Base-by-base conservation (phyloP, 148 eudicot genomes). In the Talinum fruticosum region DNA sequence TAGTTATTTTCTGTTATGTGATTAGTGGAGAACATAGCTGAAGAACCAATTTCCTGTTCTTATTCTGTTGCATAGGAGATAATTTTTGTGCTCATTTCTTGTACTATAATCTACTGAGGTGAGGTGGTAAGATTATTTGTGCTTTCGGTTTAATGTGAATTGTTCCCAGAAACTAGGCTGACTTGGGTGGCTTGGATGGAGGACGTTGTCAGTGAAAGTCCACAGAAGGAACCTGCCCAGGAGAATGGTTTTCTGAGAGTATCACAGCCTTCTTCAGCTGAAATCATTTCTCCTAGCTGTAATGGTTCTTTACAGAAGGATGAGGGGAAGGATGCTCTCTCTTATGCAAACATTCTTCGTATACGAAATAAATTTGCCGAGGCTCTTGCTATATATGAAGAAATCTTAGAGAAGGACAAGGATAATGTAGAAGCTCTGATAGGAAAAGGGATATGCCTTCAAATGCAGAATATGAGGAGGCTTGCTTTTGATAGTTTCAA, bases 401-500 rank as follows among this genome's bases (percentile, higher is more conserved):
- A 86, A 73, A 79, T 96, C 57, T 67, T 93, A 86, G 94, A 87
- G 82, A 90, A 88, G 86, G 97, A 96, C 75, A 81, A 49, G 79
- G 91, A 75, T 77, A 90, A 89, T 82, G 88, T 93, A 38, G 95
- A 93, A 82, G 97, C 99, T 77, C 83, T 85, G 61, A 89, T 96
- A 67, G 99, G 97, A 54, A 96, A 96, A 87, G 97, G 97, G 82
- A 86, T 96, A 82, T 96, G 97, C 83, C 85, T 88, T 85, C 99
- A 96, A 82, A 88, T 89, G 92, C 97, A 90, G 77, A 96, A 88
- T 84, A 75, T 79, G 85, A 87, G 91, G 59, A 89, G 89, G 80
- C 90, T 82, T 78, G 93, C 99, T 75, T 90, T 89, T 73, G 97
- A 91, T 79, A 89, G 97, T 81, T 96, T 96, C 81, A 49, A 88